Evolutionary conservation across 371 early-diverging fungal species (phyloP), one percentile per base, ranked within the genome.

Genomic region (Mucor plumbeus): DNA sequence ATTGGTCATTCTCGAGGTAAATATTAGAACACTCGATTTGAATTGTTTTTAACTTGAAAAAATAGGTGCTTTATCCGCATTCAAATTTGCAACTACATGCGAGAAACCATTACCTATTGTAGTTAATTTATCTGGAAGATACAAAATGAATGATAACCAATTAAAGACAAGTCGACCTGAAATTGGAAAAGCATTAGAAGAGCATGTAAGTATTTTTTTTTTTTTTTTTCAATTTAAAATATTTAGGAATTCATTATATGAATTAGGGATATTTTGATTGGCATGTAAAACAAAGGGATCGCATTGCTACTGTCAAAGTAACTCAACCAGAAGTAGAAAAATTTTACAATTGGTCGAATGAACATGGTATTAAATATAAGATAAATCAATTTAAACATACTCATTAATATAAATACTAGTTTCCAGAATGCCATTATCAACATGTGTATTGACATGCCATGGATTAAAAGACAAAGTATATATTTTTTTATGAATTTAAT

Each of bases 1-100:
- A 79, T 89, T 57, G 85, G 85, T 15, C 87, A 87, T 74, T 87
- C 87, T 5, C 65, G 83, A 64, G 87, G 87, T 83, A 75, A 65
- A 13, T 17, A 34, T 21, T 19, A 50, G 50, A 50, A n/a, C 7
- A n/a, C 17, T 41, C 14, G 15, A 10, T 41, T 26, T 26, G 26
- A 26, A 26, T 26, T 26, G 26, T 26, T 26, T 14, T 41, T 15
- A 41, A 14, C 1, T 41, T 9, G n/a, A 14, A 17, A 17, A 19
- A 4, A 33, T 59, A 89, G 89, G 89, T 1, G 80, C 86, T n/a
- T 61, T 82, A 21, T 81, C 88, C 14, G 68, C 66, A 15, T 71
- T 89, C 14, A 80, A 81, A 64, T 89, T 80, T 70, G 90, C 90
- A 31, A 80, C 83, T 1, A 76, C 74, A 6, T 75, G 75, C 17